Base-by-base conservation (phyloP, 2,329 filamentous ascomycete genomes). In the Fusarium chuoi region DNA sequence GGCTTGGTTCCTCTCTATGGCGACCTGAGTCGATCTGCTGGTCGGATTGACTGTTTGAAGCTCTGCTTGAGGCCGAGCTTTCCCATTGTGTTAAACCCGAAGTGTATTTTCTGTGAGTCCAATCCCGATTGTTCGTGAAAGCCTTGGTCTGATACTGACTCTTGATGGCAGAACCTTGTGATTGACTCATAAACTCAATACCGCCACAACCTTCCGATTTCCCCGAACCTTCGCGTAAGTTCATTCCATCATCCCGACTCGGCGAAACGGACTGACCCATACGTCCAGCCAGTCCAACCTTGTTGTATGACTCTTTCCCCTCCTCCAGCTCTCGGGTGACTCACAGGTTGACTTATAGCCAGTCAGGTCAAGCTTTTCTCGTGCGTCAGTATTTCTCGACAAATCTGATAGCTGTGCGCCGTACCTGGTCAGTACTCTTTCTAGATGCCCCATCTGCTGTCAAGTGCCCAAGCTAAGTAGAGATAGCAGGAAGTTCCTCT, bases 401-500 rank as follows among this genome's bases (percentile, higher is more conserved):
- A 28, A 46, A 5, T 22, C 12, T 2, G 1, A 46, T 20, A 13
- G 44, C 17, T 46, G 44, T 20, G 24, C 24, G 44, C 44, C 18
- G 18, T 28, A 28, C 44, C 44, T 46, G 44, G 44, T 46, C 44
- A 28, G 44, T 46, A 46, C 2, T 5, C 24, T 14, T 5, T 7
- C 28, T 28, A 4, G 12, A 46, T 28, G 2, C 24, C 0, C 0
- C 0, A 22, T 46, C 24, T 46, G 0, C 4, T 13, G 11, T 13
- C 0, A 20, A 45, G 42, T 20, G 0, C 17, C 0, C 2, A 24
- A 13, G 0, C n/a, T 44, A 44, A 44, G n/a, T 0, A 24, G 0
- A 5, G 10, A 24, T 44, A 18, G 17, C 42, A 45, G 36, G 36
- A 38, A 38, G 36, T 6, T 14, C 33, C 3, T 18, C n/a, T 24